A percentile compares a stretch with the other conserved stretches of the same genome.
Evolutionary conservation across 371 early-diverging fungal genomes (phyloP).

Genomic region (Mucor sp.): DNA sequence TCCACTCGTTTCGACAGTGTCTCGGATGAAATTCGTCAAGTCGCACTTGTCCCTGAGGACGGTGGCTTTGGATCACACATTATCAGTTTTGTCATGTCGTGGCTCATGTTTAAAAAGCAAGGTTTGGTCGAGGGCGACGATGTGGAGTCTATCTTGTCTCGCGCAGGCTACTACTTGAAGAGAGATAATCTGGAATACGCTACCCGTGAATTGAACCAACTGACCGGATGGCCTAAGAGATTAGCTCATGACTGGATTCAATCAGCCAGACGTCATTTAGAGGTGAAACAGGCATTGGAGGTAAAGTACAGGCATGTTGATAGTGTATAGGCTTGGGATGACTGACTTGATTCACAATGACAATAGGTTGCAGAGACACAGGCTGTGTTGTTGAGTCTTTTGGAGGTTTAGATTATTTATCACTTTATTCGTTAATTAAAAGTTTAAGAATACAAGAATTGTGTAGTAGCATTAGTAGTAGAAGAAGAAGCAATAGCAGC

Average conservation of each 20-base stretch:
- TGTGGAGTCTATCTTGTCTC: conserved; percentile 80
- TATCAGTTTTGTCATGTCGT: conserved; percentile 68
- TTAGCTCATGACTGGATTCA: conserved; percentile 86
- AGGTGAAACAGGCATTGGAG: conserved; percentile 83
- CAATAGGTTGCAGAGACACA: conserved; percentile 63
- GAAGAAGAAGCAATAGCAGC: too few relatives aligned
- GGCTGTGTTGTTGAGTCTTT: conserved; percentile 60
- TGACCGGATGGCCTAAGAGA: conserved; percentile 86
- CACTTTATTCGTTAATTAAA: too few relatives aligned
- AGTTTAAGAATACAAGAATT: too few relatives aligned
- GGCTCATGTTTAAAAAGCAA: conserved; percentile 77
- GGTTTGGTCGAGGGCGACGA: conserved; percentile 85
- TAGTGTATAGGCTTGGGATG: not conserved
- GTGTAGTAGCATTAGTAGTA: too few relatives aligned
- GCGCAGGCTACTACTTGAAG: conserved; percentile 72
- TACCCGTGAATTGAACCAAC: conserved; percentile 87
- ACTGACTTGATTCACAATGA: not conserved
- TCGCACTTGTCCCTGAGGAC: conserved; percentile 82
- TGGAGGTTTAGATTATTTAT: conserved; percentile 35
- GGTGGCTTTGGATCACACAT: conserved; percentile 82
- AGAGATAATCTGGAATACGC: conserved; percentile 81
- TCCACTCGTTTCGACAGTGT: conserved; percentile 68
- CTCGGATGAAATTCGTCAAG: conserved; percentile 67
- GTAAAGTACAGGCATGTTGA: conserved; percentile 35
- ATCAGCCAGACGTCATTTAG: conserved; percentile 77